Percentiles rank a stretch among this genome's conserved stretches.
phyloP scores from a whole-genome alignment of 306 rosid genomes.

The Prunus davidiana region DNA sequence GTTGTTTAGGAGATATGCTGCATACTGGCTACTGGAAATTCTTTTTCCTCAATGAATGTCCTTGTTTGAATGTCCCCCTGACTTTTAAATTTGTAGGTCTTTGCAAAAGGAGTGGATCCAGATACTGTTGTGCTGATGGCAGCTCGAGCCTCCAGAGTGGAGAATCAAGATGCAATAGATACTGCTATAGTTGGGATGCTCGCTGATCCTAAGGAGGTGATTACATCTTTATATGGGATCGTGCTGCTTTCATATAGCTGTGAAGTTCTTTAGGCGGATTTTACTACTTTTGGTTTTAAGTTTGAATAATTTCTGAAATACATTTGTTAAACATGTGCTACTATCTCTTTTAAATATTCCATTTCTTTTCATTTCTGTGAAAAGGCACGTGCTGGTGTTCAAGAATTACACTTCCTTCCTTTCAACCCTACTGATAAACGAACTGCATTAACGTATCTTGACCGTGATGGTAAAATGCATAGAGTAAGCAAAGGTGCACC shows the following conservation, averaged over 20 bases:
- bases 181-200: conserved; percentile 92
- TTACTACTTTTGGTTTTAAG: not conserved
- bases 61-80: conserved; percentile 18
- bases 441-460: conserved; percentile 91
- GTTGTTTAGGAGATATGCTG: conserved; percentile 38
- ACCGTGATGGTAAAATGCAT: conserved; percentile 81
- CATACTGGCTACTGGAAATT: conserved; percentile 9
- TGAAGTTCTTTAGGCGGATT: not conserved
- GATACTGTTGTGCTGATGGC: conserved; percentile 95
- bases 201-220: conserved; percentile 98
- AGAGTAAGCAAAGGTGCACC: conserved; percentile 99
- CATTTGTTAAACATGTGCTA: not conserved
- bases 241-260: not conserved
- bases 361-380: conserved; percentile 16
- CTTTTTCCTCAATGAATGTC: not conserved
- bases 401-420: conserved; percentile 95
- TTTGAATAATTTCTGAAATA: not conserved
- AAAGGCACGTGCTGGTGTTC: conserved; percentile 93
- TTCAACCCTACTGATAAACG: conserved; percentile 98
- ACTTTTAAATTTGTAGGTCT: conserved; percentile 50
- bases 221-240: not conserved
- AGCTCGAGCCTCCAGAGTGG: conserved; percentile 88
- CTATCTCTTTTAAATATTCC: not conserved
- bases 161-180: conserved; percentile 98
- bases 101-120: conserved; percentile 86